Percentiles rank a stretch among this genome's conserved stretches.
Conservation (phyloP, 352 stramenopile genomes). For the Phytophthora cactorum region DNA sequence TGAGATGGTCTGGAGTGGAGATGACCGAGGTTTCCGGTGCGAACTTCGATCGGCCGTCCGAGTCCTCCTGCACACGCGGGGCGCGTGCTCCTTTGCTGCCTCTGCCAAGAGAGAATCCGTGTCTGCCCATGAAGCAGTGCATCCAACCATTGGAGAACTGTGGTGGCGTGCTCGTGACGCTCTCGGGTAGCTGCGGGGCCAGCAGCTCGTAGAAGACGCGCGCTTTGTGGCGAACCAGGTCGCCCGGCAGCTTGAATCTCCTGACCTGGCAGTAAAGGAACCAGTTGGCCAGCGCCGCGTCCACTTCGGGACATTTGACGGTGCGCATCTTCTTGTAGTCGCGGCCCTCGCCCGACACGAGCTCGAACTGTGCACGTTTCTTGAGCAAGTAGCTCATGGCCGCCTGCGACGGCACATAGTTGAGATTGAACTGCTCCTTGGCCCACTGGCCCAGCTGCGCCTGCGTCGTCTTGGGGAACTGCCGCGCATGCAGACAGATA, state of each 20-base stretch:
- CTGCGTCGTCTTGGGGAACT: slow-evolving; percentile 78
- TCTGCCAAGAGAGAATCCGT: slow-evolving; percentile 63
- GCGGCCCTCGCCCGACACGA: slow-evolving; percentile 77
- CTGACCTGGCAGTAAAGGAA: slow-evolving; percentile 75
- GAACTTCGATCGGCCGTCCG: slow-evolving; percentile 36
- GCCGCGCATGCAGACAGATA: slow-evolving; percentile 77
- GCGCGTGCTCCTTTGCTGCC: slow-evolving; percentile 23
- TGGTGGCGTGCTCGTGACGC: slow-evolving; percentile 45
- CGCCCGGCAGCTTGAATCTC: slow-evolving; percentile 64
- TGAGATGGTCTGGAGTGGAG: slow-evolving; percentile 49
- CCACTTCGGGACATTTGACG: slow-evolving; percentile 80
- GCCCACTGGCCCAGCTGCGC: slow-evolving; percentile 77
- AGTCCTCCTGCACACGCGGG: slow-evolving; percentile 26
- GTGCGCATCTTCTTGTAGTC: slow-evolving; percentile 79
- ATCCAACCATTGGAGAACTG: slow-evolving; percentile 91
- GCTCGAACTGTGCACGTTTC: slow-evolving; percentile 68
- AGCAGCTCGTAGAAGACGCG: slow-evolving; percentile 73
- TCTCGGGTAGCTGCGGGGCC: slow-evolving; percentile 41
- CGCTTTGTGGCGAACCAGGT: slow-evolving; percentile 80
- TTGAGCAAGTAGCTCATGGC: slow-evolving; percentile 88
- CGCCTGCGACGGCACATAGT: slow-evolving; percentile 75
- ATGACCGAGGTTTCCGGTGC: slow-evolving; percentile 49
- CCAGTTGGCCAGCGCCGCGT: slow-evolving; percentile 83
- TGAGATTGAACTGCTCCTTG: slow-evolving; percentile 67
- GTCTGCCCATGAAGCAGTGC: slow-evolving; percentile 81